Evolutionary conservation across 2,329 filamentous ascomycete genomes (phyloP), one percentile per base, ranked within the genome.

Genomic region (Pyrenophora tritici-repentis): DNA sequence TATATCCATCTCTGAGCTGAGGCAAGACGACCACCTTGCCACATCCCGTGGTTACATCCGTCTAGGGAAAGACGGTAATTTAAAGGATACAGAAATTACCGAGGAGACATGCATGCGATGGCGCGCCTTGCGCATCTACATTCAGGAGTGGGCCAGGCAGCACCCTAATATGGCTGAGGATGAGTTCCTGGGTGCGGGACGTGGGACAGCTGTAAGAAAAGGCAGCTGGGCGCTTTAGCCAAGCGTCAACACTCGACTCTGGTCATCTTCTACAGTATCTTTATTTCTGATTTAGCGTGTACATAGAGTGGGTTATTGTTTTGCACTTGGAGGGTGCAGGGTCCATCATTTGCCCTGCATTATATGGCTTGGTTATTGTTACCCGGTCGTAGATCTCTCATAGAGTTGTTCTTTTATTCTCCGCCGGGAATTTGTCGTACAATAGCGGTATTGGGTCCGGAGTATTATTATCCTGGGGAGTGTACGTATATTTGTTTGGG

Each of bases 121-220:
- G 93, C 86, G 83, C 66, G 93, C 93, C 1, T 78, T 97, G 36
- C 87, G 87, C 66, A 70, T 86, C 34, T 97, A 97, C 71, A 89
- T 97, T 33, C 81, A 82, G 32, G 91, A 96, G 72, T 97, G 93
- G 93, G 92, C 89, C 18, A 81, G 88, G 49, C 91, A 96, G 73
- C 90, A 95, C 70, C 90, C 91, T 4, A 82, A 84, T 55, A 84
- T 94, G 72, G 60, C 61, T 13, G 66, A 62, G 14, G 70, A 64
- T 20, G 67, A 62, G 8, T 51, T 51, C 10, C 51, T 63, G 17
- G 56, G 68, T 32, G 71, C 69, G 10, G 34, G 43, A 6, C 75
- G 73, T 61, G 78, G 77, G 9, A 74, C 75, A 18, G 73, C 67
- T n/a, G 76, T 75, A 1, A 69, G 78, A 54, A 75, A 76, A 58